A percentile compares a stretch with the other conserved stretches of the same genome.
Conservation (phyloP, 805 yeast genomes). For the Kazachstania psychrophila region DNA sequence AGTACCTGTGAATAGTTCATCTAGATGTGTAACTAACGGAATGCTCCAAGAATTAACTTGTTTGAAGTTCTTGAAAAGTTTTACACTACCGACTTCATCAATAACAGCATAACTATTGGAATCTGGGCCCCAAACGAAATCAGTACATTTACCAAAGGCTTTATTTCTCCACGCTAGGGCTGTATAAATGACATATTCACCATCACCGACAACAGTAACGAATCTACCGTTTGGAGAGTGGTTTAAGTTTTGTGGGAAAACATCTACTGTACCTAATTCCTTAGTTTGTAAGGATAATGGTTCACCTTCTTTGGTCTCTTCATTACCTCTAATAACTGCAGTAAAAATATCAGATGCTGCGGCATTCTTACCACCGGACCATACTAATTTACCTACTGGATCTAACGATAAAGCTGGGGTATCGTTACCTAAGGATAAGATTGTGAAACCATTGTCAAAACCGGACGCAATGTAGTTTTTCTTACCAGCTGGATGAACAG, state of each 20-base stretch:
- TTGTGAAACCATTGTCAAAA: conserved; percentile 89
- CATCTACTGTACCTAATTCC: conserved; percentile 90
- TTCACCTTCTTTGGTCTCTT: conserved; percentile 72
- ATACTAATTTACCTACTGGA: conserved; percentile 80
- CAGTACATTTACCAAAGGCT: conserved; percentile 80
- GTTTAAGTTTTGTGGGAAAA: conserved; percentile 74
- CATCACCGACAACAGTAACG: conserved; percentile 96
- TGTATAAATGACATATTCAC: conserved; percentile 91
- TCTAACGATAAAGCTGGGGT: conserved; percentile 93
- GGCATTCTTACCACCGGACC: conserved; percentile 67
- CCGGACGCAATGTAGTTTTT: conserved; percentile 83
- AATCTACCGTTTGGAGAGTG: conserved; percentile 98
- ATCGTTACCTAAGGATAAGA: conserved; percentile 83
- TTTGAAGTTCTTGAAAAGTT: conserved; percentile 75
- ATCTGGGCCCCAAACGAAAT: conserved; percentile 93
- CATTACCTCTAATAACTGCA: conserved; percentile 65
- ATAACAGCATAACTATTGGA: conserved; percentile 79
- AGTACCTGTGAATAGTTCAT: conserved; percentile 82
- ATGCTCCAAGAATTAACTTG: conserved; percentile 56
- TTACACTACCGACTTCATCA: conserved; percentile 55
- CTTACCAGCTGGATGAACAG: conserved; percentile 52
- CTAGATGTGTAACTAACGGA: conserved; percentile 63
- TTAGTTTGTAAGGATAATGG: conserved; percentile 65
- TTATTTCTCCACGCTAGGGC: conserved; percentile 98
- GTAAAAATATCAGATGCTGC: conserved; percentile 61